Base-by-base conservation (phyloP, 805 yeast species). In the Candida taoyuanica region DNA sequence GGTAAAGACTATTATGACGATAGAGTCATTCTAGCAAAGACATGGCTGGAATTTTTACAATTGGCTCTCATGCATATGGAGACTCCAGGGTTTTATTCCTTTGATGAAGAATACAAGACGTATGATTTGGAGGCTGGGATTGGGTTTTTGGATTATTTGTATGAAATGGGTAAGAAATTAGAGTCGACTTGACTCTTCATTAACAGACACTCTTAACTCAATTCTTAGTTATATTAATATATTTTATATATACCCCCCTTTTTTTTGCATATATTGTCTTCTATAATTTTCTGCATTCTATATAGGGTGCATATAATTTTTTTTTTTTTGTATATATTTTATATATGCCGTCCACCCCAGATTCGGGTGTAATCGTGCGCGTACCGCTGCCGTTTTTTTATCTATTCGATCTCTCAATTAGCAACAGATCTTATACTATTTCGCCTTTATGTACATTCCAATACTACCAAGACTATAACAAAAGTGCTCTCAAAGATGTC, bases 401-500 rank as follows among this genome's bases (percentile, higher is more conserved):
- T 47, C 51, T 39, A 47, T 42, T 44, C 41, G 35, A 47, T 47
- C 49, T 8, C 25, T 21, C 25, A 21, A 21, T 21, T 21, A 12
- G 12, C 12, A 21, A 8, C 25, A 8, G 12, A 8, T 21, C 25
- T 8, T 21, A 21, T 8, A 12, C 25, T 25, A 8, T 13, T 25
- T 12, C 7, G n/a, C 14, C n/a, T 15, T n/a, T 15, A 25, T 12
- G 28, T n/a, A n/a, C n/a, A n/a, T n/a, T n/a, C n/a, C n/a, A n/a
- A n/a, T n/a, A n/a, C n/a, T n/a, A n/a, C n/a, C n/a, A n/a, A n/a
- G 24, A 21, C 9, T 11, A 11, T 21, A 18, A 18, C 5, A 12
- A 7, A 13, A 15, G 7, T 15, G 31, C 18, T 16, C 13, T 13
- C 13, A 7, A 21, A 21, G 24, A 21, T 21, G 24, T 21, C 24